Evolutionary conservation across 306 rosid genomes (phyloP).

Genomic region (Senna siamea): DNA sequence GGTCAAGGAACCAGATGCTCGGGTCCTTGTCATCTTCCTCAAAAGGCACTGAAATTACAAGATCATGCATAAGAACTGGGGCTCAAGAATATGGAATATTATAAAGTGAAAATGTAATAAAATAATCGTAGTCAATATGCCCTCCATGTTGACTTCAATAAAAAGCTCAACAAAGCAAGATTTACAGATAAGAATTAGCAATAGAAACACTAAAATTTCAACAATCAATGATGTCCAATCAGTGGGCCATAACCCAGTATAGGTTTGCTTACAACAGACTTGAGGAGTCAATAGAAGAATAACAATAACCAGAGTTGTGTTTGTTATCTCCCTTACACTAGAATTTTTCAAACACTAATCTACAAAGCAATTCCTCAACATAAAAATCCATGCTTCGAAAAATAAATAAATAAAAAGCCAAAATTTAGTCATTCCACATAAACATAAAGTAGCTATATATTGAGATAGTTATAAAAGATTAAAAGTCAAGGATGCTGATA

Average conservation of each 20-base stretch:
- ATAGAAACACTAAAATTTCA: not conserved
- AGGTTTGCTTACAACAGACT: not conserved
- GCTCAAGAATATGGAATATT: not conserved
- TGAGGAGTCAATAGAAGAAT: not conserved
- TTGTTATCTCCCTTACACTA: not conserved
- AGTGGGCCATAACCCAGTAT: not conserved
- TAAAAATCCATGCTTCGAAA: not conserved
- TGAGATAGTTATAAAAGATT: not conserved
- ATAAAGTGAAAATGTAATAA: not conserved
- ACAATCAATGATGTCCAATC: not conserved
- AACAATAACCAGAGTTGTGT: not conserved
- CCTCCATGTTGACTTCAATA: not conserved
- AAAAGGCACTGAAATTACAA: conserved; percentile 58
- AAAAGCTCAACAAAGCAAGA: not conserved
- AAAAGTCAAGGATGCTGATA: not conserved
- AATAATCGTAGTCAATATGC: too few species aligned
- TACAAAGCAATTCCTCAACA: not conserved
- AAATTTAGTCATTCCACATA: not conserved
- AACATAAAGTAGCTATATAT: not conserved
- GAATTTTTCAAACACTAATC: not conserved
- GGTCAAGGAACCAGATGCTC: conserved; percentile 80
- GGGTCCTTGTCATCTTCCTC: conserved; percentile 76
- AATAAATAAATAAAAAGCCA: not conserved
- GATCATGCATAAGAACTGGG: not conserved
- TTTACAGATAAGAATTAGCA: not conserved